Conservation (phyloP, 805 yeast species). For the Candida wancherniae region DNA sequence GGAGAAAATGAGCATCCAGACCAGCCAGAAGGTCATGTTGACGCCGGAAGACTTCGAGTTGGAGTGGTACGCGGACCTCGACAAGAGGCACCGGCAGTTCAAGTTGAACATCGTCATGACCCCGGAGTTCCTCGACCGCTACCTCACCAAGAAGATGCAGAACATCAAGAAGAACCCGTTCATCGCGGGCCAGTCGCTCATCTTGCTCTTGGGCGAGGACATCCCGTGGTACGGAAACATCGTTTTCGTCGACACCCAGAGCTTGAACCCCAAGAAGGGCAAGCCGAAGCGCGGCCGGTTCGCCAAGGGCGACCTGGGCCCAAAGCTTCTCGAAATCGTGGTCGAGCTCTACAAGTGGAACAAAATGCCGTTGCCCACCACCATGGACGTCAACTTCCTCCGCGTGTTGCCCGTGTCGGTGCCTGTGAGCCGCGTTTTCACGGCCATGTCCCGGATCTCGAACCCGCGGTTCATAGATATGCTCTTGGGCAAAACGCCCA, state of each 20-base stretch:
- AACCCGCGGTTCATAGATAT: constrained; percentile 49
- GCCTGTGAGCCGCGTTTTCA: constrained; percentile 57
- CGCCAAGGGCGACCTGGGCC: constrained; percentile 6
- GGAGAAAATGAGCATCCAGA: constrained; percentile 40
- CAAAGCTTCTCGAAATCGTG: constrained; percentile 37
- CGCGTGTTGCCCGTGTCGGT: constrained; percentile 57
- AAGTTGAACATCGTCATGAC: constrained; percentile 40
- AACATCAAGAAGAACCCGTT: constrained; percentile 58
- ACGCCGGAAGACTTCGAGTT: constrained; percentile 41
- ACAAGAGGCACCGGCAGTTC: constrained; percentile 36
- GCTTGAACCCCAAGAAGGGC: constrained; percentile 6
- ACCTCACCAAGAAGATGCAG: constrained; percentile 47
- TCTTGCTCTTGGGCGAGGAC: constrained; percentile 47
- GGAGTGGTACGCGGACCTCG: constrained; percentile 48
- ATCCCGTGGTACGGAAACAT: constrained; percentile 59
- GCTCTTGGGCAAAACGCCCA: constrained; percentile 51
- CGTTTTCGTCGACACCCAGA: constrained; percentile 33
- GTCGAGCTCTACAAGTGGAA: constrained; percentile 60
- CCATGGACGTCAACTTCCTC: constrained; percentile 33
- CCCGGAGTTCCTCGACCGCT: constrained; percentile 45
- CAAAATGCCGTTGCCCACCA: constrained; percentile 42
- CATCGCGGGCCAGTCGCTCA: constrained; percentile 51
- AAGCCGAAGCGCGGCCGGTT: constrained; percentile 11
- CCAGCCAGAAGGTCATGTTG: constrained; percentile 35
- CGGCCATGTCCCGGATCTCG: constrained; percentile 58